Base-by-base conservation (phyloP, 2,329 filamentous ascomycete species). In the Claviceps sp. region DNA sequence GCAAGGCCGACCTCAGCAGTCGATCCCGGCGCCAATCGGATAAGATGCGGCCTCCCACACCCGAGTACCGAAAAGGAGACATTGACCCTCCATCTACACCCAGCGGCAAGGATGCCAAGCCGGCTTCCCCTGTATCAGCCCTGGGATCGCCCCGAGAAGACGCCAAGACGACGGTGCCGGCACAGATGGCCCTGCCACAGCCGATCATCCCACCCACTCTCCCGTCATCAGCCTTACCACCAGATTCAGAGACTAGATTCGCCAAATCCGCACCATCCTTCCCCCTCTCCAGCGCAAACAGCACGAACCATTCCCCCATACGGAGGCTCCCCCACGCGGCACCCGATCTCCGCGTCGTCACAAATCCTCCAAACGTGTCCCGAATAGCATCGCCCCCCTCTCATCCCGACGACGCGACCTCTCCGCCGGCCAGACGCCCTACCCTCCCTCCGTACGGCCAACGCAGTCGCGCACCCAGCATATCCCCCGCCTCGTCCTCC, bases 31-130 rank as follows among this genome's bases (percentile, higher is more conserved):
- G 29, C 16, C 52, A 50, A 14, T 38, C 37, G 48, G 58, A 58
- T 23, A 53, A 58, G 44, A 64, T 66, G 40, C 67, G 72, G 2
- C 70, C 72, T 9, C 74, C 74, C 1, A 76, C 73, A 2, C 73
- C 74, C 16, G 74, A 77, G 45, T 75, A 76, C 52, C 68, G 68
- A 40, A 66, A 67, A 20, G 66, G 69, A 44, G 72, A 75, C 52
- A 60, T 67, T 49, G 66, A 66, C 20, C 50, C 52, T 20, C 48
- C 51, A 53, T 66, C 65, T 14, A 63, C 67, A 2, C 59, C 64
- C 7, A 53, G 67, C 40, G 64, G 69, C 26, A 62, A 61, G 2
- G 61, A 69, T 46, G 61, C 68, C 23, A 71, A 72, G 2, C 72
- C 73, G 4, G 61, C 68, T 2, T 75, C 73, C 7, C 73, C 72